Conservation (phyloP, 31 red algal species). For the Asparagopsis taxiformis region DNA sequence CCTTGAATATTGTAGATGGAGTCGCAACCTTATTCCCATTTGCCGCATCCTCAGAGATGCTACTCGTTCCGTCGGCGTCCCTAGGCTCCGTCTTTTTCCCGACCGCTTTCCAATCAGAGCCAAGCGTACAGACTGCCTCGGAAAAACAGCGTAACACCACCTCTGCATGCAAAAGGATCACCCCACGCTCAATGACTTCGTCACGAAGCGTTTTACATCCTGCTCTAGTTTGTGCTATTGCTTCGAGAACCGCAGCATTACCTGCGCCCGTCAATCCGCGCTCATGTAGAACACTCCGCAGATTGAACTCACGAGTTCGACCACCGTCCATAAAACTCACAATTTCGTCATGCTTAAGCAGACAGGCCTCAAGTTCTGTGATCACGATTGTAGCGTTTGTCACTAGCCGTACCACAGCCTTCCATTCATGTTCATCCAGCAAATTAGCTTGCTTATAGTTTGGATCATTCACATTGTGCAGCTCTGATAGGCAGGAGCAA, state of each 20-base stretch:
- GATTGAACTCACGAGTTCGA: not conserved
- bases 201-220: slow-evolving; percentile 27
- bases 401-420: slow-evolving; percentile 31
- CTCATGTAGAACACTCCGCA: not conserved
- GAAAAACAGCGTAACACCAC: slow-evolving; percentile 40
- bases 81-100: not conserved
- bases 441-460: slow-evolving; percentile 9
- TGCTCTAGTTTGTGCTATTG: slow-evolving; percentile 7
- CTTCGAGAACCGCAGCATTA: slow-evolving; percentile 13
- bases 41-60: not conserved
- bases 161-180: slow-evolving; percentile 43
- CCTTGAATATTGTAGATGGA: slow-evolving; percentile 51
- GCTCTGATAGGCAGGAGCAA: not conserved
- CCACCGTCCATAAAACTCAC: too few species aligned
- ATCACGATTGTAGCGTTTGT: slow-evolving; percentile 32
- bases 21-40: slow-evolving; percentile 1
- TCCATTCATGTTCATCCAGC: slow-evolving; percentile 52
- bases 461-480: not conserved
- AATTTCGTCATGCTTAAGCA: slow-evolving; percentile 4
- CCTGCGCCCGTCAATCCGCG: not conserved
- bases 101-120: not conserved
- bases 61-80: not conserved
- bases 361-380: slow-evolving; percentile 21
- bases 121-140: slow-evolving; percentile 8
- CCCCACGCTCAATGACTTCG: slow-evolving; percentile 50